Percentiles rank a stretch among this genome's conserved stretches.
phyloP scores from a whole-genome alignment of 306 rosid genomes.

The Senna siamea region DNA sequence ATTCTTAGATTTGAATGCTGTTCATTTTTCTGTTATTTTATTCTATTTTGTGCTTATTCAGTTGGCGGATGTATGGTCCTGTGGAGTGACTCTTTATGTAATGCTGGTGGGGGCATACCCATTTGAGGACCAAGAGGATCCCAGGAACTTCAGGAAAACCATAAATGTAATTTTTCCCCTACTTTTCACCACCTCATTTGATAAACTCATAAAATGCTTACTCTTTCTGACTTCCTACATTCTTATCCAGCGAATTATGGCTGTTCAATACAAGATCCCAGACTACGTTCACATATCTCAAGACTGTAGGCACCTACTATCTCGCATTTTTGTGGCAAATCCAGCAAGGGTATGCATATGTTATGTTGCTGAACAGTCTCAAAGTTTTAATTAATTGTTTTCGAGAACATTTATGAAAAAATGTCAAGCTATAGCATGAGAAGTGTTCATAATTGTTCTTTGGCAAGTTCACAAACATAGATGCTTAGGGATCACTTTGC shows the following conservation, averaged over 20 bases:
- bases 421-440: not conserved
- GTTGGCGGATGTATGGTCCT: slow-evolving; percentile 94
- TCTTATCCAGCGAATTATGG: slow-evolving; percentile 75
- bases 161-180: slow-evolving; percentile 53
- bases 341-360: slow-evolving; percentile 61
- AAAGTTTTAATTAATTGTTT: slow-evolving; percentile 1
- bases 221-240: slow-evolving; percentile 27
- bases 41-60: slow-evolving; percentile 40
- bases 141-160: slow-evolving; percentile 89
- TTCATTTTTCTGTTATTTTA: slow-evolving; percentile 28
- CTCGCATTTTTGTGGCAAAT: slow-evolving; percentile 81
- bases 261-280: slow-evolving; percentile 87
- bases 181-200: slow-evolving; percentile 2
- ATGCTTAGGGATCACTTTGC: not conserved
- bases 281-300: slow-evolving; percentile 88
- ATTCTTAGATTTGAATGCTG: not conserved
- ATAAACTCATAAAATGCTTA: slow-evolving; percentile 16
- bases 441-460: slow-evolving; percentile 27
- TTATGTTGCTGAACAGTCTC: slow-evolving; percentile 10
- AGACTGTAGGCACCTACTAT: slow-evolving; percentile 76
- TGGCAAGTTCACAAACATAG: slow-evolving; percentile 15
- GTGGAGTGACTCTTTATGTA: slow-evolving; percentile 90
- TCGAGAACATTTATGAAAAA: not conserved
- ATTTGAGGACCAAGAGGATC: slow-evolving; percentile 86
- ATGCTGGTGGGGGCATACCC: slow-evolving; percentile 95